Base-by-base conservation (phyloP, 345 rosid species). In the Salix arbutifolia region DNA sequence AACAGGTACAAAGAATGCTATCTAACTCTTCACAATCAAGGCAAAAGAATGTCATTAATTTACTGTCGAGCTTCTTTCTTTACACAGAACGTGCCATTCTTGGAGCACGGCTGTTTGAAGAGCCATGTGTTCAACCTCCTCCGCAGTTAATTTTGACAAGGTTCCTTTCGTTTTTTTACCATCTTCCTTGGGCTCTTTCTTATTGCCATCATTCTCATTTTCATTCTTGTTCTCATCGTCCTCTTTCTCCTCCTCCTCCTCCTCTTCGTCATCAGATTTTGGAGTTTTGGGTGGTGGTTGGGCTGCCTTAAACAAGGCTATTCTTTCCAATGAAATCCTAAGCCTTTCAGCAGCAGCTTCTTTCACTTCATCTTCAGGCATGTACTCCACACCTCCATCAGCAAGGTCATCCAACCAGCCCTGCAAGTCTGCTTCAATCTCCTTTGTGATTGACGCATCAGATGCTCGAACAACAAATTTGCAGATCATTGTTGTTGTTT, bases 291-390 rank as follows among this genome's bases (percentile, higher is more conserved):
- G 91, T 46, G 86, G 88, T 9, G 93, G 97, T 74, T 78, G 89
- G 53, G 99, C 97, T 40, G 97, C 98, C 86, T 96, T 93, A 50
- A 96, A 80, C 88, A 96, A 84, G 16, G 97, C 93, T 80, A 96
- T 83, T 66, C 97, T 89, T 85, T 96, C 99, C 97, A 92, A 89
- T 33, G 99, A 96, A 56, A 92, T 89, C 82, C 92, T 84, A 64
- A 96, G 98, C 86, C 93, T 86, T 90, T 96, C 97, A 1, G 88
- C 93, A 11, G 96, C 94, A 48, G 96, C 88, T 75, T 83, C 89
- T 85, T 92, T 96, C 85, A 96, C 96, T 86, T 96, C 97, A 25
- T 93, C 99, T 81, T 96, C 99, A 2, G 97, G 94, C 96, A 93
- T 87, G 91, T 93, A 96, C 78, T 96, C 99, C 42, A 93, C 97